Conservation (phyloP, 345 rosid species). For the Hibiscus tridactylites region DNA sequence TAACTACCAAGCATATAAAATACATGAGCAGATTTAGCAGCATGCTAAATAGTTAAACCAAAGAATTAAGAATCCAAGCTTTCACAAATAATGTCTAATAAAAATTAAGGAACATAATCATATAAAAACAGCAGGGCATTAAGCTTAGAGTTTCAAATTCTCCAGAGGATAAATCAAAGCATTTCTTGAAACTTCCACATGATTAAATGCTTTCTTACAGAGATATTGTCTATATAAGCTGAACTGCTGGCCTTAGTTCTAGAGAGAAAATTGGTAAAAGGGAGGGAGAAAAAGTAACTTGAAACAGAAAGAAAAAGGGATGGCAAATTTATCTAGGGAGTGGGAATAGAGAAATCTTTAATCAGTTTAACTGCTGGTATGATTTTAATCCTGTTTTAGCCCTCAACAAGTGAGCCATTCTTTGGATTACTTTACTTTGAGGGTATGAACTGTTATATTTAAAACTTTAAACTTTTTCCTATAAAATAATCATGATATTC, state of each 20-base stretch:
- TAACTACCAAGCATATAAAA: constrained; percentile 14
- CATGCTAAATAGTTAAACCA: background rate
- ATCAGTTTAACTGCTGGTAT: background rate
- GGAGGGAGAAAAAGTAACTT: background rate
- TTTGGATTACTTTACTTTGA: background rate
- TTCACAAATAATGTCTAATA: background rate
- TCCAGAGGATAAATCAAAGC: background rate
- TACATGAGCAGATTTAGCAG: constrained; percentile 1
- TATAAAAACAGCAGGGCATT: background rate
- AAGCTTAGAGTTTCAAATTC: background rate
- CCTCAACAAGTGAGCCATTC: background rate
- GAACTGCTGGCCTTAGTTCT: background rate
- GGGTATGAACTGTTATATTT: too few relatives aligned
- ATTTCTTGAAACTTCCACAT: background rate
- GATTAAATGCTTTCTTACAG: background rate
- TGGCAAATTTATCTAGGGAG: background rate
- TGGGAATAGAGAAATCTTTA: background rate
- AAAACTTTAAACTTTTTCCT: too few relatives aligned
- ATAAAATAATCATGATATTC: background rate
- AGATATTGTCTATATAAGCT: background rate
- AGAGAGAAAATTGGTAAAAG: background rate
- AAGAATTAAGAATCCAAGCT: background rate
- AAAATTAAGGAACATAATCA: background rate
- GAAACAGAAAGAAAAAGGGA: background rate
- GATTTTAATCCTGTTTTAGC: background rate